Percentiles rank a stretch among this genome's conserved stretches.
Evolutionary conservation across 345 rosid genomes (phyloP).

Genomic region (Atalantia buxifolia): DNA sequence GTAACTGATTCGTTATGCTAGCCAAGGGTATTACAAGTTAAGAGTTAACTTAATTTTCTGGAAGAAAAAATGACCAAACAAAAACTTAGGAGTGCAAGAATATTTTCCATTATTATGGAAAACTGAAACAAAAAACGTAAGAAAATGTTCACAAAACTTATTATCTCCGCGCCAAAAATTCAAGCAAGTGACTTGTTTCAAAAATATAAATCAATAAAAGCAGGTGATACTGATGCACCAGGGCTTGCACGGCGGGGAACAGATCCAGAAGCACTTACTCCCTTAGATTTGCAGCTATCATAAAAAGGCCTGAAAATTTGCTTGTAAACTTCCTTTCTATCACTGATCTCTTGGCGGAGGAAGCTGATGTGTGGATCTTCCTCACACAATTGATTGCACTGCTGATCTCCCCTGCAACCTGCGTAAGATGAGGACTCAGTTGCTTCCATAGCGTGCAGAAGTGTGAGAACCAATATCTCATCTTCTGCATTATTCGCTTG

Average conservation of each 20-base stretch:
- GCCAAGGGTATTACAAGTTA: background rate
- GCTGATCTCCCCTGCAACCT: background rate
- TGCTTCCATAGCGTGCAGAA: constrained; percentile 15
- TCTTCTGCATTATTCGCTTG: constrained; percentile 21
- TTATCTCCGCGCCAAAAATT: too few species aligned
- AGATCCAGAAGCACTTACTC: constrained; percentile 21
- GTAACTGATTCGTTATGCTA: background rate
- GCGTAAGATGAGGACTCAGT: background rate
- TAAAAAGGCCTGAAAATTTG: constrained; percentile 31
- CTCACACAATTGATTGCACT: constrained; percentile 4
- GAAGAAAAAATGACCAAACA: too few species aligned
- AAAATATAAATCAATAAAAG: too few species aligned
- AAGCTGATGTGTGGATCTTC: constrained; percentile 11
- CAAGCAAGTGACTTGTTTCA: too few species aligned
- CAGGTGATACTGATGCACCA: background rate
- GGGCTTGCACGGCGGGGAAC: background rate
- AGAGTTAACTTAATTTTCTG: background rate
- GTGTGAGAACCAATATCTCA: constrained; percentile 36
- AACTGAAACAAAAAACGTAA: background rate
- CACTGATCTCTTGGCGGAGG: constrained; percentile 26
- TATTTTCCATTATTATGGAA: background rate
- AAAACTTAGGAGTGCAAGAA: too few species aligned
- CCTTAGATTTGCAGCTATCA: constrained; percentile 24
- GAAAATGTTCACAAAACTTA: too few species aligned
- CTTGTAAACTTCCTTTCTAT: constrained; percentile 19